These are phyloP conservation scores for Aspergillaceae sp. DNA, from an alignment of 2,329 filamentous ascomycete genomes.

Conservation along the genomic window DNA sequence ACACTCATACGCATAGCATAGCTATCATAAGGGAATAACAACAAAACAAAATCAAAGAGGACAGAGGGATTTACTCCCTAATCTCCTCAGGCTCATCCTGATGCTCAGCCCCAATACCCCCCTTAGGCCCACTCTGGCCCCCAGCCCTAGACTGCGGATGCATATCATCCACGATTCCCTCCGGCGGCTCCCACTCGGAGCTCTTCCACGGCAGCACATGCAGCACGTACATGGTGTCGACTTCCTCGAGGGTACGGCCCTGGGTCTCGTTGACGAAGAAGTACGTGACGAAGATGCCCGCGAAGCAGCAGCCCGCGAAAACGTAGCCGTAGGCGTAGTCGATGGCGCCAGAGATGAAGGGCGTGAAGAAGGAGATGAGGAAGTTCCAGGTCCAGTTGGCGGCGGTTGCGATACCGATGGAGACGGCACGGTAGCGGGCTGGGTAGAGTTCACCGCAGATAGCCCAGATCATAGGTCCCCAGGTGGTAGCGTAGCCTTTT, in stretches of 20 bases:
- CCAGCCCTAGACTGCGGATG: conserved; percentile 9
- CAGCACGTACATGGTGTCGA: conserved; percentile 68
- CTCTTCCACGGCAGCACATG: conserved; percentile 57
- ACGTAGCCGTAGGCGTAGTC: conserved; percentile 71
- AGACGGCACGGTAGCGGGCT: conserved; percentile 55
- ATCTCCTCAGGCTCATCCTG: conserved; percentile 12
- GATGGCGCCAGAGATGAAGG: conserved; percentile 65
- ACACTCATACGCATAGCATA: too few species aligned
- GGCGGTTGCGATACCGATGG: conserved; percentile 67
- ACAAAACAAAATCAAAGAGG: too few species aligned
- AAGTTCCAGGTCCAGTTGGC: conserved; percentile 77
- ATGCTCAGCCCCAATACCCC: conserved; percentile 7
- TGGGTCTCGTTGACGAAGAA: conserved; percentile 71
- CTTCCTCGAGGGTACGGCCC: conserved; percentile 66
- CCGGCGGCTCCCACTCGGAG: conserved; percentile 39
- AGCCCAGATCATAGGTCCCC: conserved; percentile 53
- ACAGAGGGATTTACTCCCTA: conserved; percentile 8
- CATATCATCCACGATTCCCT: conserved; percentile 21
- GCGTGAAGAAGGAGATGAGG: conserved; percentile 67
- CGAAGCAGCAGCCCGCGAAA: conserved; percentile 64
- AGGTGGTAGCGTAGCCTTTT: conserved; percentile 55
- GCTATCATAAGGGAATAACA: too few species aligned
- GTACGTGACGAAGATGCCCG: conserved; percentile 58
- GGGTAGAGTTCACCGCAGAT: conserved; percentile 40
- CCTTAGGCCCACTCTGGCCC: conserved; percentile 9